Percentiles rank a stretch among this genome's conserved stretches.
Conservation (phyloP, 805 yeast species). For the Candida pseudoglaebosa region DNA sequence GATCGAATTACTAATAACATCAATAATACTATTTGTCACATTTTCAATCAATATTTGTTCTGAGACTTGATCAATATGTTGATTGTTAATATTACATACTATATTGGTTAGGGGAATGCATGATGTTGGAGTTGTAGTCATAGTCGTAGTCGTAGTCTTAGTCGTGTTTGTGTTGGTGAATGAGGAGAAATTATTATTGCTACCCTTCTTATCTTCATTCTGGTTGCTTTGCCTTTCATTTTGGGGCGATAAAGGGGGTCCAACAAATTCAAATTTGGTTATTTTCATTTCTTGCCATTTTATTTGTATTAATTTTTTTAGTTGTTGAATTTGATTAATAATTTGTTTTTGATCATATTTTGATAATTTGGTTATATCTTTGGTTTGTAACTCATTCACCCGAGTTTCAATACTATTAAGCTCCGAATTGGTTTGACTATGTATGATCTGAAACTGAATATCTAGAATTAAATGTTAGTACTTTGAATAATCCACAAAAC, state of each 20-base stretch:
- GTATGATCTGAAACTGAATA: constrained; percentile 9
- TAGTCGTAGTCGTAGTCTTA: no score
- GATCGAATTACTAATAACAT: constrained; percentile 12
- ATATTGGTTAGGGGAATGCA: neutral
- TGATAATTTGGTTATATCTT: constrained; percentile 5
- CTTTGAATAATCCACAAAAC: constrained; percentile 1
- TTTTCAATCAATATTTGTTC: neutral
- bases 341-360: constrained; percentile 21
- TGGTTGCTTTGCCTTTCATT: neutral
- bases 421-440: constrained; percentile 4
- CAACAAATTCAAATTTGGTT: constrained; percentile 22
- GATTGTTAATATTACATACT: neutral
- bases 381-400: constrained; percentile 9
- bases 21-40: constrained; percentile 1
- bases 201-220: no score
- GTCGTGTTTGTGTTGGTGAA: no score
- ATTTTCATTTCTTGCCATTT: constrained; percentile 14
- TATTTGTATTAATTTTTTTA: constrained; percentile 19
- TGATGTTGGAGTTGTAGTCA: no score
- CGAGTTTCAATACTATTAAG: constrained; percentile 4
- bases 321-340: constrained; percentile 13
- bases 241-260: constrained; percentile 23
- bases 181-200: no score
- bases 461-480: constrained; percentile 7
- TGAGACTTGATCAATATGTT: neutral